Base-by-base conservation (phyloP, 1,284 basidiomycete genomes). In the Pseudozyma tsukubaensis region DNA sequence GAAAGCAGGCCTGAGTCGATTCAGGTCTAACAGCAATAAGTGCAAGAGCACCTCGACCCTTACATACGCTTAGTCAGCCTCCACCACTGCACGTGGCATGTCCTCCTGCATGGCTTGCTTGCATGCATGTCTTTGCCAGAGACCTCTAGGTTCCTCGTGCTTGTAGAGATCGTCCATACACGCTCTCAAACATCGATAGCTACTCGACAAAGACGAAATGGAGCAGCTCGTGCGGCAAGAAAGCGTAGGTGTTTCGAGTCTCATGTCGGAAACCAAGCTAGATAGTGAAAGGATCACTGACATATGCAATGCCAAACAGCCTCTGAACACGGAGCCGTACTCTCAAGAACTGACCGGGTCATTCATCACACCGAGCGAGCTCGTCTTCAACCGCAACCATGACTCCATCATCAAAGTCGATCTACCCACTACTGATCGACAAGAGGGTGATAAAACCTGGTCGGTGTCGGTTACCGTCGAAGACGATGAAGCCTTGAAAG, bases 371-470 rank as follows among this genome's bases (percentile, higher is more conserved):
- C 76, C 76, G 4, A 68, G 40, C 45, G 43, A 70, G 11, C 59
- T 72, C 16, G 39, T 78, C 36, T 79, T 78, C 56, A 65, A 71
- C 29, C 74, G 77, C 18, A 79, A 79, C 24, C 77, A 77, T 32
- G 77, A 78, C 37, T 69, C 73, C 5, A 47, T 76, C 29, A 14
- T 72, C 16, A 18, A 36, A 0, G 6, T 45, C 10, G 29, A 55
- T 5, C 5, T 43, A 1, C 63, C 56, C 3, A 12, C 4, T 10
- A 29, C 57, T 29, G 16, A 34, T 8, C 13, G 52, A 6, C 24
- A 13, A 12, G 8, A 39, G 3, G 12, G 37, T 37, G 24, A 29
- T 6, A 29, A 29, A 18, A 21, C 19, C 14, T 74, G 72, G 75
- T 59, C 14, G 1, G 5, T 74, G n/a, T 49, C 35, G 18, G 10